Conservation (phyloP, 257 asterid species). For the Henckelia pumila region DNA sequence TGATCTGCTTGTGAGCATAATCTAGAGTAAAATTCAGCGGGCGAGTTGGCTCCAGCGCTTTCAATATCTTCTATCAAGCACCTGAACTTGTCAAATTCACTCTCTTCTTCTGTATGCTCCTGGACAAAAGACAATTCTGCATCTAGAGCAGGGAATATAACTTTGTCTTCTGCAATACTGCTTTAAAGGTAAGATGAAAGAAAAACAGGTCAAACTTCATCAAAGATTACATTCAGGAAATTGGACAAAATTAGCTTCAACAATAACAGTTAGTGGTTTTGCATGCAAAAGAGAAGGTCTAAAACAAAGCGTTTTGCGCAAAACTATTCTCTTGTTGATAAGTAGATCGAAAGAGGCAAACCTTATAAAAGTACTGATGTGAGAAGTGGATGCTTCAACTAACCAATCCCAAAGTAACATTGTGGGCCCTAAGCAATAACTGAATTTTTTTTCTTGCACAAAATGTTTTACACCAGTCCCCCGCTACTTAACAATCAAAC, state of each 20-base stretch:
- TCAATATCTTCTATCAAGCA: conserved; percentile 84
- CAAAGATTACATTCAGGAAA: conserved; percentile 16
- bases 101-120: conserved; percentile 97
- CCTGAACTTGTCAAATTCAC: conserved; percentile 84
- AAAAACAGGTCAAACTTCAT: conserved; percentile 6
- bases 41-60: conserved; percentile 80
- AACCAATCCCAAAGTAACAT: background rate
- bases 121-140: conserved; percentile 82
- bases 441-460: background rate
- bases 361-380: background rate
- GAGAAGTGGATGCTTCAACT: background rate
- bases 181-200: conserved; percentile 30
- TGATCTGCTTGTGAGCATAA: conserved; percentile 90
- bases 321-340: background rate
- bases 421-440: background rate
- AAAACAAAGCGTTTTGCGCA: background rate
- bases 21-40: conserved; percentile 78
- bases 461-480: background rate
- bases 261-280: conserved; percentile 7
- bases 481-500: background rate
- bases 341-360: background rate
- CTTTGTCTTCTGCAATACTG: conserved; percentile 99
- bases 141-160: conserved; percentile 93
- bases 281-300: conserved; percentile 1
- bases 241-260: conserved; percentile 6